Base-by-base conservation (phyloP, 805 yeast genomes). In the Kockiozyma suomiensis region DNA sequence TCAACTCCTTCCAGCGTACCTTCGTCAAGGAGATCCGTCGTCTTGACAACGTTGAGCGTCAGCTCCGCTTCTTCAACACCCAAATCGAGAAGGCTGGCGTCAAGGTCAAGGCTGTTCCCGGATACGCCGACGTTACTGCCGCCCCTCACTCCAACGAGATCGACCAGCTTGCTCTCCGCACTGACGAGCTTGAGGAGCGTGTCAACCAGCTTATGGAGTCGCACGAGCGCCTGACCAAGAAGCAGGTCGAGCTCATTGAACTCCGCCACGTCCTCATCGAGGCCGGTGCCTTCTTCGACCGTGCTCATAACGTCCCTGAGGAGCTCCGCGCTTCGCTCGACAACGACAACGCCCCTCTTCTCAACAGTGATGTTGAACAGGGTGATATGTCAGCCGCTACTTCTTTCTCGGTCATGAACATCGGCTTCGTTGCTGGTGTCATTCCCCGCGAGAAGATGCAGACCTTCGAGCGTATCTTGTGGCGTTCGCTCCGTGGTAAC, bases 401-500 rank as follows among this genome's bases (percentile, higher is more conserved):
- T 19, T 13, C 66, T 6, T 62, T 63, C 50, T 53, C 70, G 30
- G 50, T 47, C 30, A 67, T 68, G 68, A 75, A 75, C 64, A 76
- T 78, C 30, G 78, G 75, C 56, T 84, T 86, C 65, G 82, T 88
- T 51, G 83, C 94, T 7, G 99, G 98, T 54, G 92, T 93, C 13
- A 85, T 94, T 48, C 81, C 85, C 46, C 81, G 94, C 68, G 82
- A 79, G 10, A 88, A 87, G 70, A 79, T 90, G 28, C 82, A 81
- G 15, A 79, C 86, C 1, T 78, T 94, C 64, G 91, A 91, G 71
- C 88, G 85, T 69, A 90, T 94, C 58, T 76, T 91, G 50, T 94
- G 97, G 96, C 83, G 99, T 75, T 85, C 90, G 19, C 81, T 93
- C 64, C 85, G 99, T 73, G 99, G 99, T 70, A 94, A 94, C 73